These are phyloP conservation scores for Pyricularia sp. DNA, from an alignment of 2,329 filamentous ascomycete genomes.

Conservation along the genomic window DNA sequence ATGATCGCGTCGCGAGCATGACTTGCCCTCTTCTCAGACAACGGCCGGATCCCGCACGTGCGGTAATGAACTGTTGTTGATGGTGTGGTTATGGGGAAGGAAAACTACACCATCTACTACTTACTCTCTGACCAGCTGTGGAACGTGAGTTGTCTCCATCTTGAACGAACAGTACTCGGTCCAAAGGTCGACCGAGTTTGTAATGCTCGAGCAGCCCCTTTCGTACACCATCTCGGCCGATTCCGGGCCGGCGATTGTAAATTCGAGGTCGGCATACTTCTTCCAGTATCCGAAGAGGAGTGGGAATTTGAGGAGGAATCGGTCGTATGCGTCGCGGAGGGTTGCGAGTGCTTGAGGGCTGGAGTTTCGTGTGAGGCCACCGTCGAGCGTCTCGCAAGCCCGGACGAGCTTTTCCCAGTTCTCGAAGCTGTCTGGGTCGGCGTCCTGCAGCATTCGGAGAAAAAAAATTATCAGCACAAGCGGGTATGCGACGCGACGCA, in stretches of 20 bases:
- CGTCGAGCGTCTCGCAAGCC: slow-evolving; percentile 72
- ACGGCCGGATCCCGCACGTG: slow-evolving; percentile 10
- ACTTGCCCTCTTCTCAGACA: background rate
- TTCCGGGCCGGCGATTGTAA: slow-evolving; percentile 91
- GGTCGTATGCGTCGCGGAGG: slow-evolving; percentile 78
- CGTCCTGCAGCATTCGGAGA: slow-evolving; percentile 26
- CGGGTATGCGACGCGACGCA: background rate
- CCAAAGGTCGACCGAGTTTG: slow-evolving; percentile 92
- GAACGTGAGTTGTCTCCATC: slow-evolving; percentile 90
- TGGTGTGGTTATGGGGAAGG: slow-evolving; percentile 37
- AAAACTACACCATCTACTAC: slow-evolving; percentile 55
- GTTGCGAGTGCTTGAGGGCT: slow-evolving; percentile 85
- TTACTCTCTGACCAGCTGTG: slow-evolving; percentile 99
- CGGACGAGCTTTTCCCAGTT: slow-evolving; percentile 87
- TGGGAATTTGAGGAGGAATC: slow-evolving; percentile 87
- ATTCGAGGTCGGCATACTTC: slow-evolving; percentile 96
- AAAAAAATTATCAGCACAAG: background rate
- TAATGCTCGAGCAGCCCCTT: slow-evolving; percentile 83
- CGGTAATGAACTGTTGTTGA: slow-evolving; percentile 16
- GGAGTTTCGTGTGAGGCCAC: slow-evolving; percentile 90
- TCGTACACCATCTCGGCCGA: slow-evolving; percentile 98
- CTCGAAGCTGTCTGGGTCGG: slow-evolving; percentile 82
- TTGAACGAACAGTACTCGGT: slow-evolving; percentile 97
- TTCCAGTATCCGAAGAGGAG: slow-evolving; percentile 98
- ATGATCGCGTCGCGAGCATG: background rate